Evolutionary conservation across 305 asterid species (phyloP).

Genomic region (Ajuga reptans): DNA sequence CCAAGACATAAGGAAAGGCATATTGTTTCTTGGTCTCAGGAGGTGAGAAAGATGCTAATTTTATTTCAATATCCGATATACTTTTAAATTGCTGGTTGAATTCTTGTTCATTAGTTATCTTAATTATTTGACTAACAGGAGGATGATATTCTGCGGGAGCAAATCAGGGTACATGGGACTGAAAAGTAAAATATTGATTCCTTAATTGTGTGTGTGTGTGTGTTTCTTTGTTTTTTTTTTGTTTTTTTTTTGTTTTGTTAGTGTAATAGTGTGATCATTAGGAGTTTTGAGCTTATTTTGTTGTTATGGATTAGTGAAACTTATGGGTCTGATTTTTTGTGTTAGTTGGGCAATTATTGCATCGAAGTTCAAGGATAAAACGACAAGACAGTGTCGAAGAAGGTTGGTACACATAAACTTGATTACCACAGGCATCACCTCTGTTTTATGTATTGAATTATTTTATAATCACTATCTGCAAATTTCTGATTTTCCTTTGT

Average conservation of each 20-base stretch:
- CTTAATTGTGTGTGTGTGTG: neutral
- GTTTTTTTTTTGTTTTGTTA: neutral
- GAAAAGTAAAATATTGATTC: conserved; percentile 54
- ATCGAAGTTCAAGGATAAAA: conserved; percentile 87
- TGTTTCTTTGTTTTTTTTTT: no score
- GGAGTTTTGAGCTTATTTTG: conserved; percentile 13
- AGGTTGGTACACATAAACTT: conserved; percentile 51
- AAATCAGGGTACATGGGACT: conserved; percentile 82
- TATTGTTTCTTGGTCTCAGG: conserved; percentile 97
- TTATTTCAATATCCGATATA: neutral
- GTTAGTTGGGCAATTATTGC: conserved; percentile 86
- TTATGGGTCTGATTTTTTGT: conserved; percentile 24
- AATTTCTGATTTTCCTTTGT: neutral
- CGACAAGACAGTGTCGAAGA: conserved; percentile 98
- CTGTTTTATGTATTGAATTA: conserved; percentile 9
- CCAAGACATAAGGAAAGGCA: conserved; percentile 82
- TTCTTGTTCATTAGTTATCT: neutral
- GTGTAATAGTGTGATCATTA: conserved; percentile 16
- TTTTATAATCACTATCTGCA: conserved; percentile 1
- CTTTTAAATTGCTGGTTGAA: neutral
- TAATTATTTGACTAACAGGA: conserved; percentile 50
- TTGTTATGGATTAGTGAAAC: conserved; percentile 22
- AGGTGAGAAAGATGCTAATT: conserved; percentile 42
- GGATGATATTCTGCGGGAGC: conserved; percentile 94
- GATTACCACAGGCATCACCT: conserved; percentile 20